These are phyloP conservation scores for Kluyveromyces aestuarii DNA, from an alignment of 805 yeast genomes.

Conservation along the genomic window DNA sequence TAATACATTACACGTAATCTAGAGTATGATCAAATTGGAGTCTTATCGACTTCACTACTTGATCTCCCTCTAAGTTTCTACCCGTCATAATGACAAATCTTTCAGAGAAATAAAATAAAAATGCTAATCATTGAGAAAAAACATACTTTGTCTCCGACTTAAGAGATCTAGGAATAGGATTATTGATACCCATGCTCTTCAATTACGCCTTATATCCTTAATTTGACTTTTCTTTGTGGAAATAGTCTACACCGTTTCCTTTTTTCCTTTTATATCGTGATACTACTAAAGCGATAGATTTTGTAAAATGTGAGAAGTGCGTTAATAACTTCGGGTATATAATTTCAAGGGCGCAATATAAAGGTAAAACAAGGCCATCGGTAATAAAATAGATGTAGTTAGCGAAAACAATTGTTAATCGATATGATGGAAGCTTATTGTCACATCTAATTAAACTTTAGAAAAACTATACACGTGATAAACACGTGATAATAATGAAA, in stretches of 20 bases:
- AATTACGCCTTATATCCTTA: background rate
- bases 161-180: constrained; percentile 89
- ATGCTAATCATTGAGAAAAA: background rate
- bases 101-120: no score
- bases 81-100: background rate
- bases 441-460: no score
- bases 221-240: background rate
- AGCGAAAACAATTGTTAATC: no score
- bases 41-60: background rate
- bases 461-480: no score
- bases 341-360: no score
- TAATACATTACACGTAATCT: no score
- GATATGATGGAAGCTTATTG: no score
- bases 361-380: no score
- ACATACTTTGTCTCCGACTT: constrained; percentile 79
- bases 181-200: constrained; percentile 63
- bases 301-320: background rate
- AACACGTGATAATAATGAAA: no score
- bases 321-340: no score
- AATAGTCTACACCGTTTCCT: background rate
- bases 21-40: background rate
- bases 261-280: background rate
- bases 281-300: background rate
- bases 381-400: no score
- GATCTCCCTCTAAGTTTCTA: background rate